Conservation (phyloP, 2,329 filamentous ascomycete genomes). For the Aureobasidium uvarum region DNA sequence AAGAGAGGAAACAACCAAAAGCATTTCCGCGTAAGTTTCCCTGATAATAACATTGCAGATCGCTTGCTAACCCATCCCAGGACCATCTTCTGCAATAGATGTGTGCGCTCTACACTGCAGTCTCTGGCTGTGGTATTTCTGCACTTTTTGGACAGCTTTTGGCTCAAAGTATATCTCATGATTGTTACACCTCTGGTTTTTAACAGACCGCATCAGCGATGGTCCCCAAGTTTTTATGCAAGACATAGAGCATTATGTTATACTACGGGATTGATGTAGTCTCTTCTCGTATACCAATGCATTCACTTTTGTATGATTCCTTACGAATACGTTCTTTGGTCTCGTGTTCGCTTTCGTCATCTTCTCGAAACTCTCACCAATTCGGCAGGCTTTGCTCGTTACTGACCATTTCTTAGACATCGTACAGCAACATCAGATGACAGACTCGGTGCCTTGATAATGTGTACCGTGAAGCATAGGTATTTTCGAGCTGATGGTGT, state of each 20-base stretch:
- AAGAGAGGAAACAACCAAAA: constrained; percentile 75
- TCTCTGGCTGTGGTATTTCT: neutral
- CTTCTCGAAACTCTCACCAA: neutral
- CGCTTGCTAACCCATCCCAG: constrained; percentile 32
- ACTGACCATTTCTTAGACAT: neutral
- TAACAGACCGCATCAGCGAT: neutral
- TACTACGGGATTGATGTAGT: neutral
- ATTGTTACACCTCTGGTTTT: constrained; percentile 7
- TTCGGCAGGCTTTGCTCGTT: neutral
- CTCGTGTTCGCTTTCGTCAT: neutral
- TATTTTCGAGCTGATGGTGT: neutral
- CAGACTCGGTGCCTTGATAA: neutral
- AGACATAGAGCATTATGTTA: constrained; percentile 1
- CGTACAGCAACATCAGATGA: neutral
- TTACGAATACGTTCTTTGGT: neutral
- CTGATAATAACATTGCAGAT: neutral
- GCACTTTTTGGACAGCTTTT: neutral
- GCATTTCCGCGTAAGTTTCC: constrained; percentile 60
- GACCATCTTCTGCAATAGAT: constrained; percentile 48
- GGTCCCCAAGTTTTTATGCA: neutral
- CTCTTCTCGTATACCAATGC: neutral
- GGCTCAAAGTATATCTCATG: constrained; percentile 16
- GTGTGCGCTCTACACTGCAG: neutral
- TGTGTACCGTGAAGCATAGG: neutral
- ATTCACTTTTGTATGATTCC: neutral